Percentiles rank a stretch among this genome's conserved stretches.
Conservation (phyloP, 129 eudicot species). For the Flaveria linearis region DNA sequence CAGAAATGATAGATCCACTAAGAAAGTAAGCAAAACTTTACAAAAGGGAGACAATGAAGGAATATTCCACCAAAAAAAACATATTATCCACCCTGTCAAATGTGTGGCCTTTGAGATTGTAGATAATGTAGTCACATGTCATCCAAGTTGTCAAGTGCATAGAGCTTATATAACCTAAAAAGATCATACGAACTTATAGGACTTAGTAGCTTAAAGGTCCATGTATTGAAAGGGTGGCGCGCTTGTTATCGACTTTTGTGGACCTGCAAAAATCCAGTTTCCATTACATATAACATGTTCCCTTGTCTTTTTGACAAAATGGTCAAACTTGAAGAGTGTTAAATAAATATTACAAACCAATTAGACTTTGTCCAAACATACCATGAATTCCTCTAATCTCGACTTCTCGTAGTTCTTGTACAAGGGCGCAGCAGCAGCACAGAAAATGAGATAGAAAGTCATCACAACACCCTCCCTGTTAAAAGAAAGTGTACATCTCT, state of each 20-base stretch:
- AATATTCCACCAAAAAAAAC: background rate
- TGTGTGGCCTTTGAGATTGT: constrained; percentile 5
- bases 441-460: constrained; percentile 91
- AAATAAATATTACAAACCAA: background rate
- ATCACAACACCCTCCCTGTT: constrained; percentile 80
- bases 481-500: background rate
- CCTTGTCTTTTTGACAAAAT: background rate
- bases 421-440: constrained; percentile 99
- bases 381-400: constrained; percentile 63
- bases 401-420: constrained; percentile 88
- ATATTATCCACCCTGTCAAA: background rate
- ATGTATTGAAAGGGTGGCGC: constrained; percentile 67
- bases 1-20: background rate
- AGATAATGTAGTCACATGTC: background rate
- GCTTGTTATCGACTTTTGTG: constrained; percentile 50
- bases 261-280: constrained; percentile 37
- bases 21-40: background rate
- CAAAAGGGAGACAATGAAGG: background rate
- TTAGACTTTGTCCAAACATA: constrained; percentile 16
- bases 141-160: background rate
- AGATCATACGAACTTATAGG: background rate
- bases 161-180: background rate
- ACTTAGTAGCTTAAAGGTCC: constrained; percentile 18
- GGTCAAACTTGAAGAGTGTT: background rate
- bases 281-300: background rate